These are phyloP conservation scores for Cutaneotrichosporon sp. DNA, from an alignment of 1,284 basidiomycete genomes.

Conservation along the genomic window DNA sequence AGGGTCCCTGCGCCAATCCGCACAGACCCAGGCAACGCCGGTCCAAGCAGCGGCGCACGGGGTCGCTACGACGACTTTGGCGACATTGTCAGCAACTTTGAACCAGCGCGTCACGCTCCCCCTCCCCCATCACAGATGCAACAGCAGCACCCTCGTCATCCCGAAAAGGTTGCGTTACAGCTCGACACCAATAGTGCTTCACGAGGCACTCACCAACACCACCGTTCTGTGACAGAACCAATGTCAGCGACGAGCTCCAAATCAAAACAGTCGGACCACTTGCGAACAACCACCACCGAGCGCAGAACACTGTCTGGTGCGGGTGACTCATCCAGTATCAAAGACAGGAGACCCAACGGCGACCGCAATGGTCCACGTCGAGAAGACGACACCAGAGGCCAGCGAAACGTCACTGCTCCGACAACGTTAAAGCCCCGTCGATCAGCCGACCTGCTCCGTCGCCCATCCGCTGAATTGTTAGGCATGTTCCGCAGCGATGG, in stretches of 20 bases:
- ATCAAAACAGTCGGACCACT: not conserved
- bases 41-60: slow-evolving; percentile 25
- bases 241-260: not conserved
- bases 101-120: slow-evolving; percentile 4
- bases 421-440: slow-evolving; percentile 22
- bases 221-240: slow-evolving; percentile 3
- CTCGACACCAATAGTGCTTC: not conserved
- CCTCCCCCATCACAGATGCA: slow-evolving; percentile 1
- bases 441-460: slow-evolving; percentile 24
- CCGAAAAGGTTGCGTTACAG: not conserved
- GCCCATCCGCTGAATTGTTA: slow-evolving; percentile 15
- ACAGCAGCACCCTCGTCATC: not conserved
- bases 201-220: not conserved
- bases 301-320: not conserved
- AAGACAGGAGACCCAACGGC: not conserved
- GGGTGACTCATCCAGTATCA: not conserved
- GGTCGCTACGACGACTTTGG: slow-evolving; percentile 23
- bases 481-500: slow-evolving; percentile 2
- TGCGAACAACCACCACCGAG: not conserved
- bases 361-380: not conserved
- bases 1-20: slow-evolving; percentile 13
- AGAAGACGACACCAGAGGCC: not conserved
- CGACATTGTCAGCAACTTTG: slow-evolving; percentile 4
- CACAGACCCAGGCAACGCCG: slow-evolving; percentile 18
- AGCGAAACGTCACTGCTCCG: slow-evolving; percentile 4